A percentile compares a stretch with the other conserved stretches of the same genome.
Evolutionary conservation across 129 eudicot genomes (phyloP).

Genomic region (Flaveria trinervia): DNA sequence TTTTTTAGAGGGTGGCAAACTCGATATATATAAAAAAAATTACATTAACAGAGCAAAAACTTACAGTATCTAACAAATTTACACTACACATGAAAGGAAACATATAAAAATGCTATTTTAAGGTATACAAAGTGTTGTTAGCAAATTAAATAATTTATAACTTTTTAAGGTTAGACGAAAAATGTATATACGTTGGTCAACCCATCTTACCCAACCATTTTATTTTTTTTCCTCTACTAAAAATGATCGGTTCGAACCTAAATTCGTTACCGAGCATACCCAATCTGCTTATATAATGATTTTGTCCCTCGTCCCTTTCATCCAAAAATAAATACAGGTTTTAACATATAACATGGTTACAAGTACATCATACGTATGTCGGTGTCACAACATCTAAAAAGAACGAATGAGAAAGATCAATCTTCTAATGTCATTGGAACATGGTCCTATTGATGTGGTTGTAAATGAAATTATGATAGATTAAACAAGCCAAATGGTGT

Average conservation of each 20-base stretch:
- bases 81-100: no score
- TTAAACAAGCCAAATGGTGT: constrained; percentile 38
- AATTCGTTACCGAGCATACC: not conserved
- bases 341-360: not conserved
- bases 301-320: not conserved
- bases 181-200: no score
- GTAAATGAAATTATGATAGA: constrained; percentile 24
- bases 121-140: not conserved
- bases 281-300: not conserved
- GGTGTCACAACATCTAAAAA: constrained; percentile 14
- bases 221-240: not conserved
- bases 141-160: not conserved
- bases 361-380: not conserved
- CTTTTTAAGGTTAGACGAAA: no score
- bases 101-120: not conserved
- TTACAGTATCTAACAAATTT: no score
- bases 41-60: no score
- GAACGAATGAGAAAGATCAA: constrained; percentile 17
- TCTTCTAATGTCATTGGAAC: constrained; percentile 10
- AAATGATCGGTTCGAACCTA: not conserved
- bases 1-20: no score
- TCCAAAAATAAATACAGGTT: not conserved
- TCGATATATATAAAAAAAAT: no score
- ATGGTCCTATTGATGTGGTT: constrained; percentile 30
- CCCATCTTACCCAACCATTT: not conserved